phyloP scores from a whole-genome alignment of 495 filamentous ascomycete genomes.

The Penicillium mononematosum region DNA sequence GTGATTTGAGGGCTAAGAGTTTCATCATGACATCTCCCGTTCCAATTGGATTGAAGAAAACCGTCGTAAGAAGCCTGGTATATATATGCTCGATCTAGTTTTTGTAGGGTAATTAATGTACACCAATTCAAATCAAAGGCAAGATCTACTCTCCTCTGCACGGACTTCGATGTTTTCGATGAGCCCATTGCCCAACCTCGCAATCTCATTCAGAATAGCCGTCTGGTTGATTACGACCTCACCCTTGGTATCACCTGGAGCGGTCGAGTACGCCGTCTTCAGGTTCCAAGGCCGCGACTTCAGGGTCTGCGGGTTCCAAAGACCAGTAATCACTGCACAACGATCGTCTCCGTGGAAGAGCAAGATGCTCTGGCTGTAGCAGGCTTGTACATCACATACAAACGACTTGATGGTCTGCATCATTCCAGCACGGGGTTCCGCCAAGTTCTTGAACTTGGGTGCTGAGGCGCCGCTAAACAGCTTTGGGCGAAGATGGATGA shows the following conservation, averaged over 20 bases:
- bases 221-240: slow-evolving; percentile 65
- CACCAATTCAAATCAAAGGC: slow-evolving; percentile 4
- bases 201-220: slow-evolving; percentile 79
- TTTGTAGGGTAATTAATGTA: background rate
- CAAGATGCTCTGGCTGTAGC: slow-evolving; percentile 63
- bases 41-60: background rate
- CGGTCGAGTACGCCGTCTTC: slow-evolving; percentile 67
- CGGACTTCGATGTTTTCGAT: slow-evolving; percentile 43
- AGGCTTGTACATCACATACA: slow-evolving; percentile 56
- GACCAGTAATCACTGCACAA: slow-evolving; percentile 62
- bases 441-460: slow-evolving; percentile 72
- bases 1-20: background rate
- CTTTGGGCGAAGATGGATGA: slow-evolving; percentile 66
- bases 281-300: slow-evolving; percentile 59
- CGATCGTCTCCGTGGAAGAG: slow-evolving; percentile 68
- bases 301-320: slow-evolving; percentile 74
- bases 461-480: slow-evolving; percentile 25
- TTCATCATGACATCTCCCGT: background rate
- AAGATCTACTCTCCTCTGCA: slow-evolving; percentile 2
- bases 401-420: slow-evolving; percentile 50
- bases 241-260: slow-evolving; percentile 39
- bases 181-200: slow-evolving; percentile 44
- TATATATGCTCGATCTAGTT: background rate
- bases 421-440: slow-evolving; percentile 25
- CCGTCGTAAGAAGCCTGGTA: background rate